Percentiles rank a stretch among this genome's conserved stretches.
Conservation (phyloP, 2,329 filamentous ascomycete genomes). For the Fusarium sulawesiense region DNA sequence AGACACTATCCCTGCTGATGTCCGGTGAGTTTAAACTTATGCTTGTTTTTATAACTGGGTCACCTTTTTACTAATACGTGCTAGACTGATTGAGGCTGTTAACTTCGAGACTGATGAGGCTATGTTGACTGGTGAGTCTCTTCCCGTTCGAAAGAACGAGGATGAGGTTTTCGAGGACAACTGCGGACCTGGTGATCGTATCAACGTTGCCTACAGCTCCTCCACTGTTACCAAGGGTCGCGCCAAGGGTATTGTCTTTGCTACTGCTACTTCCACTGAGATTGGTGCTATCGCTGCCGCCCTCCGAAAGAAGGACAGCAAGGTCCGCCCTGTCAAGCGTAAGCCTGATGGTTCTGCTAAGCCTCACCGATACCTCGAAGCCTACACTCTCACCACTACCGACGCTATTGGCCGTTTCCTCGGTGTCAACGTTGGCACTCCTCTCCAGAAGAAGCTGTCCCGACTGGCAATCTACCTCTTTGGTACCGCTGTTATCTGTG, state of each 20-base stretch:
- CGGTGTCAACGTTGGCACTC: slow-evolving; percentile 76
- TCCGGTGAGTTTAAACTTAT: slow-evolving; percentile 62
- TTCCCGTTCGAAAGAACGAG: slow-evolving; percentile 67
- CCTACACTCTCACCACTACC: slow-evolving; percentile 61
- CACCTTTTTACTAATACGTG: slow-evolving; percentile 65
- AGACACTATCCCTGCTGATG: slow-evolving; percentile 70
- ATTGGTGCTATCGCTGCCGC: slow-evolving; percentile 69
- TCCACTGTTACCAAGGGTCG: slow-evolving; percentile 72
- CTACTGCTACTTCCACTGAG: slow-evolving; percentile 71
- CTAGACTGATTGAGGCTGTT: slow-evolving; percentile 63
- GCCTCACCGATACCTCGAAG: slow-evolving; percentile 63
- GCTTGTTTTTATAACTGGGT: not conserved
- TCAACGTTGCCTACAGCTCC: slow-evolving; percentile 72
- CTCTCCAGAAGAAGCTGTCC: slow-evolving; percentile 75
- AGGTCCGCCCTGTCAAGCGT: slow-evolving; percentile 62
- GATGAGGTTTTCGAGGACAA: slow-evolving; percentile 55
- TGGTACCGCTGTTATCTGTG: slow-evolving; percentile 73
- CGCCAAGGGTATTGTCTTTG: slow-evolving; percentile 69
- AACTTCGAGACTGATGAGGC: slow-evolving; percentile 77
- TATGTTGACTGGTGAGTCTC: slow-evolving; percentile 71
- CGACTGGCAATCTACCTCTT: slow-evolving; percentile 75
- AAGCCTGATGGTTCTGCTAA: slow-evolving; percentile 64
- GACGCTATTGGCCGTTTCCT: slow-evolving; percentile 72
- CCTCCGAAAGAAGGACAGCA: slow-evolving; percentile 62
- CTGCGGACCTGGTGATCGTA: slow-evolving; percentile 64